Evolutionary conservation across 106 monocot species (phyloP).

Genomic region (Allium cepa): DNA sequence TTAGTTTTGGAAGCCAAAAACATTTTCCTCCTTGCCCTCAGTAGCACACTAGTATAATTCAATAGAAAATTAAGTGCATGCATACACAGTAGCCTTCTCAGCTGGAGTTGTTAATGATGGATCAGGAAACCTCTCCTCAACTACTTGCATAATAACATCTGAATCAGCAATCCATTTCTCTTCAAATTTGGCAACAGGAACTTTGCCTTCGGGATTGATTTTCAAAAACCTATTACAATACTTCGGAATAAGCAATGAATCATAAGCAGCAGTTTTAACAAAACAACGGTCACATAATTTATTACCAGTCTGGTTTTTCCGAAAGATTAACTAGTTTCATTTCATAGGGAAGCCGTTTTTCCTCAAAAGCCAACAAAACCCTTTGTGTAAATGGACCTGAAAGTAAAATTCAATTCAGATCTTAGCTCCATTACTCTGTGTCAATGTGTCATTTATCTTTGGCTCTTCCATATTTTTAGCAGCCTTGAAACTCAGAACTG

Average conservation of each 20-base stretch:
- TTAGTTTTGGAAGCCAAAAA: too few relatives aligned
- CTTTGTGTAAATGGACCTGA: constrained; percentile 92
- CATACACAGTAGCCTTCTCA: constrained; percentile 47
- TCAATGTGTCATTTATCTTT: background rate
- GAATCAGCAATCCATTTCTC: constrained; percentile 69
- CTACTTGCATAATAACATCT: constrained; percentile 49
- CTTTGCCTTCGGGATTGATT: constrained; percentile 53
- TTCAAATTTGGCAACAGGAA: constrained; percentile 49
- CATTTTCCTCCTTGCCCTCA: background rate
- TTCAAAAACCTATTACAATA: constrained; percentile 35
- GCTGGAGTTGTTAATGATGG: constrained; percentile 43
- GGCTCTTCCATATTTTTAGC: background rate
- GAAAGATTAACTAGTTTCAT: constrained; percentile 67
- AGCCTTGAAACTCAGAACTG: background rate
- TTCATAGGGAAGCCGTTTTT: constrained; percentile 72
- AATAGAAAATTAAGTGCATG: background rate
- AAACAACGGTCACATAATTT: too few relatives aligned
- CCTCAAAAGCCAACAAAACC: constrained; percentile 81
- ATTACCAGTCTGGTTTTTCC: constrained; percentile 43
- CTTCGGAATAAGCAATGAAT: background rate
- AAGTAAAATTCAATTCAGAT: constrained; percentile 8
- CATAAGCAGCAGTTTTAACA: background rate
- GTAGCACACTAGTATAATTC: background rate
- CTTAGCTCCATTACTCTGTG: too few relatives aligned
- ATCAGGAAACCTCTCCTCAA: constrained; percentile 62